phyloP scores from a whole-genome alignment of 2,329 filamentous ascomycete genomes.

The Alternaria sp. region DNA sequence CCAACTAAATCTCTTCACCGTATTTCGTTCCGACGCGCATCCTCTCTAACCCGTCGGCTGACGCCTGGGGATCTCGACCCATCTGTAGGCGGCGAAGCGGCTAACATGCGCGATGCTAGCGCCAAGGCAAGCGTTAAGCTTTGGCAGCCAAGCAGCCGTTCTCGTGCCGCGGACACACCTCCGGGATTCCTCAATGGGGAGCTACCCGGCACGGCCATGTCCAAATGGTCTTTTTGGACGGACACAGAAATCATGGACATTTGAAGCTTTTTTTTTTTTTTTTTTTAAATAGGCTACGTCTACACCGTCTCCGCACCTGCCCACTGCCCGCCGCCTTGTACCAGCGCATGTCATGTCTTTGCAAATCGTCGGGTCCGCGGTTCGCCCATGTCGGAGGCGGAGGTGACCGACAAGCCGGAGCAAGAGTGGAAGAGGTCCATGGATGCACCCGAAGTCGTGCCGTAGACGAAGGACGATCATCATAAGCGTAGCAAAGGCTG shows the following conservation, averaged over 20 bases:
- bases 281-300: constrained; percentile 4
- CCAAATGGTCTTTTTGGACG: constrained; percentile 6
- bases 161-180: constrained; percentile 15
- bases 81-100: constrained; percentile 18
- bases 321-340: constrained; percentile 7
- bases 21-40: constrained; percentile 20
- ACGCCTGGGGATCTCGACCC: constrained; percentile 27
- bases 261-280: constrained; percentile 3
- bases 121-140: constrained; percentile 16
- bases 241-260: constrained; percentile 2
- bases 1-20: constrained; percentile 12
- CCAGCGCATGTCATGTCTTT: constrained; percentile 1
- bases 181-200: constrained; percentile 19
- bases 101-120: constrained; percentile 19
- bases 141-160: constrained; percentile 20
- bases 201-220: constrained; percentile 14
- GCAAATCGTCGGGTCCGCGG: constrained; percentile 4
- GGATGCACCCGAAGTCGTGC: constrained; percentile 2
- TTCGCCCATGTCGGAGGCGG: constrained; percentile 7
- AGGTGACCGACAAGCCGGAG: constrained; percentile 6
- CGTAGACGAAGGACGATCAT: constrained; percentile 1
- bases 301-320: constrained; percentile 1
- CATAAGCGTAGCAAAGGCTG: constrained; percentile 4
- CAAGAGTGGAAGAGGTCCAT: constrained; percentile 2
- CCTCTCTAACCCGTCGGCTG: constrained; percentile 12